Base-by-base conservation (phyloP, 1,139 yeast species). In the Pichia sp. region DNA sequence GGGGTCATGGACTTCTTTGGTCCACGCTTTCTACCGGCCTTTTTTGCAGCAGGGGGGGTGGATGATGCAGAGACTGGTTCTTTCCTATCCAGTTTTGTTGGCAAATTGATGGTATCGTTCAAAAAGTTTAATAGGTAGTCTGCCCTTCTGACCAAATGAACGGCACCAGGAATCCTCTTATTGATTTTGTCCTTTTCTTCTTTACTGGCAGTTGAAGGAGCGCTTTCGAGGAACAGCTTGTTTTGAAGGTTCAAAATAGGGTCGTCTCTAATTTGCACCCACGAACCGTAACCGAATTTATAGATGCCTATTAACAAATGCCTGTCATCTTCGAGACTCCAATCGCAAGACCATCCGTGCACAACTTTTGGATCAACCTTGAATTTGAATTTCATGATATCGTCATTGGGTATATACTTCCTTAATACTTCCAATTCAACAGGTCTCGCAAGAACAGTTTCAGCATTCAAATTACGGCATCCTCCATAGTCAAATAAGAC, bases 241-340 rank as follows among this genome's bases (percentile, higher is more conserved):
- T 89, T 89, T 57, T 90, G 88, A 58, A 95, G 75, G 13, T 93
- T 95, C 55, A 95, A 75, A 53, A 88, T 78, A 1, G 99, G 98
- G 70, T 95, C 99, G 70, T 93, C 99, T 65, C 99, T 75, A 46
- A 95, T 91, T 66, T 87, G 91, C 7, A 79, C 69, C 99, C 99
- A 95, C 0, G 96, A 85, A 21, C 99, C 99, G 65, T 89, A 93
- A 0, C 99, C 99, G 69, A 91, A 89, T 68, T 89, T 90, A 65
- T 81, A 79, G 31, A 93, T 87, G 58, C 99, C 99, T 42, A 87
- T 81, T 57, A 95, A 69, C 50, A 95, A 74, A 82, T 84, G 86
- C 44, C 90, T 86, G 68, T 95, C 99, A 65, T 95, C 96, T 41
- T 75, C 79, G 13, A 77, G 75, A 3, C 76, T 74, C 99, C 99